Conservation (phyloP, 1,139 yeast genomes). For the Suhomyces chickasaworum region DNA sequence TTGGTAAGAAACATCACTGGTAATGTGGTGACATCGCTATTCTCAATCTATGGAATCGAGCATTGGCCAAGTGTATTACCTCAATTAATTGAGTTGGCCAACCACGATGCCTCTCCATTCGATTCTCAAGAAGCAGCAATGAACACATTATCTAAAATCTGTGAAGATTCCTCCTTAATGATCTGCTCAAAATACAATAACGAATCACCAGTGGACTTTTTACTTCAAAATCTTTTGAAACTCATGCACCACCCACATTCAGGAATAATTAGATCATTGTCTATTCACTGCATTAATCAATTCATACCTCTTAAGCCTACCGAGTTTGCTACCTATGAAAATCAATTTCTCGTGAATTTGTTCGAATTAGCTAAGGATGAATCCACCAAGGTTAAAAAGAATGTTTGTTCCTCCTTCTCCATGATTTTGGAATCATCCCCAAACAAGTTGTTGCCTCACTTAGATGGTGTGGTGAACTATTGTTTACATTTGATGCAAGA, state of each 20-base stretch:
- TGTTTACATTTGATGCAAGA: constrained; percentile 78
- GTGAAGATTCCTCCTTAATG: constrained; percentile 9
- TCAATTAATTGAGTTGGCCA: constrained; percentile 61
- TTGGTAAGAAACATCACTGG: constrained; percentile 87
- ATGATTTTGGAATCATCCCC: constrained; percentile 74
- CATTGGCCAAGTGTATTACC: constrained; percentile 78
- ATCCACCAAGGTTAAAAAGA: constrained; percentile 63
- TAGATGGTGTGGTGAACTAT: constrained; percentile 82
- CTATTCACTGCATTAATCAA: constrained; percentile 76
- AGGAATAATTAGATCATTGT: constrained; percentile 58
- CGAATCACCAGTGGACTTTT: constrained; percentile 64
- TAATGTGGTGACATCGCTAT: constrained; percentile 81
- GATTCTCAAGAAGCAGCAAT: constrained; percentile 65
- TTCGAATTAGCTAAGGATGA: constrained; percentile 66
- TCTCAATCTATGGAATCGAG: constrained; percentile 67
- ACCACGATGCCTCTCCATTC: constrained; percentile 29
- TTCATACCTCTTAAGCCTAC: constrained; percentile 71
- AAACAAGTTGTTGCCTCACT: constrained; percentile 75
- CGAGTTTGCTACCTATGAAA: constrained; percentile 64
- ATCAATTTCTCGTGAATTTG: constrained; percentile 61
- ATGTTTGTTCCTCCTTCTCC: constrained; percentile 80
- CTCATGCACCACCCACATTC: constrained; percentile 42
- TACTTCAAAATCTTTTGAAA: constrained; percentile 65
- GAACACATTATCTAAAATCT: constrained; percentile 67
- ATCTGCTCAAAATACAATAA: constrained; percentile 87